Base-by-base conservation (phyloP, 768 basidiomycete species). In the Kwoniella botswanensis region DNA sequence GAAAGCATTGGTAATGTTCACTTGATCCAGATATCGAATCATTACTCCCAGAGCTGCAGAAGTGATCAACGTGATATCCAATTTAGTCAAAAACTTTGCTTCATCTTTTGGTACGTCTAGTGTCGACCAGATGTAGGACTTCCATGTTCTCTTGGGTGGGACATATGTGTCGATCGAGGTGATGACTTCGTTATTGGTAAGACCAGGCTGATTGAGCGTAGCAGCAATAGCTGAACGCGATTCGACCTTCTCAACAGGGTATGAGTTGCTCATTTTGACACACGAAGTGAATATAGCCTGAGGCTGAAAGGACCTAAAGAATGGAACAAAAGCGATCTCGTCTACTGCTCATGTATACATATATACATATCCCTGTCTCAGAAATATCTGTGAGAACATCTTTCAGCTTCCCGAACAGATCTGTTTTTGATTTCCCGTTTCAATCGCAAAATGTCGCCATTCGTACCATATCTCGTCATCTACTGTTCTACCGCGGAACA, bases 1-100 rank as follows among this genome's bases (percentile, higher is more conserved):
- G 72, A 78, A 78, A 17, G 76, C 76, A 66, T 78, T 78, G 58
- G 74, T 78, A 54, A 78, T 72, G 54, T 78, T 78, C 21, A 78
- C 76, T 65, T 77, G 76, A 46, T 77, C 76, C 18, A 77, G 67
- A 57, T 77, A 77, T 15, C 76, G 71, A 63, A 75, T 76, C 74
- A 75, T 76, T 9, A 78, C 76, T 18, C 75, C 75, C 68, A 76
- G 42, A 22, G 73, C 72, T 22, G 74, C 74, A 0, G 74, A 68
- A 13, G 76, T 70, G 61, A 75, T 77, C 9, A 77, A 63, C 17
- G 74, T 75, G n/a, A 77, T 41, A 57, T 77, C 76, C 24, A 77
- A 70, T 44, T 75, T 77, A 21, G 74, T 77, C 18, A 77, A 65
- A 46, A 77, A 75, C 24, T 54, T 18, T 21, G 74, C 72, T 60